Base-by-base conservation (phyloP, 1,284 basidiomycete species). In the Ganoderma leucocontextum region DNA sequence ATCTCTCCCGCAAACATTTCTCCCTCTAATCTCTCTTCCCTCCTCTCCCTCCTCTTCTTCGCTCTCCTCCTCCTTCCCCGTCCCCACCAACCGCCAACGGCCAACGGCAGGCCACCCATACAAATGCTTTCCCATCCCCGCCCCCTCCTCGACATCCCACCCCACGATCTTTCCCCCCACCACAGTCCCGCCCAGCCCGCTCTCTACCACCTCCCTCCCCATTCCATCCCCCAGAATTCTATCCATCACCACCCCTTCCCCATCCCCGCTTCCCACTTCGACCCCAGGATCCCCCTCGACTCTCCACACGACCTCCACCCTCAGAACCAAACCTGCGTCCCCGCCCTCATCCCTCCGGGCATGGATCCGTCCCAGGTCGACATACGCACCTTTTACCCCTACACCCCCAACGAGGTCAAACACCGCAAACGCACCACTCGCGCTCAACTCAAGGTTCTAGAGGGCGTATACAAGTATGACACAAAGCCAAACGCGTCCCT, bases 341-440 rank as follows among this genome's bases (percentile, higher is more conserved):
- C 83, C 70, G 80, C 81, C 42, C 79, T 83, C 75, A 80, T 85
- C 72, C 85, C 85, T 36, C 81, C 83, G 57, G 82, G 83, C 70
- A 85, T 90, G 80, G 90, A 92, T 82, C 89, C 90, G 65, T 78
- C 82, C 53, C 82, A 82, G 70, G 83, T 87, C 75, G 89, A 90
- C 82, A 89, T 90, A 73, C 86, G 89, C 71, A 87, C 91, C 60
- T 93, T 94, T 82, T 93, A 90, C 75, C 89, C 91, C n/a, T 95
- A 94, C 83, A 89, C 90, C 66, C 93, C 93, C 65, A 93, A 93
- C 81, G 92, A 96, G 83, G 93, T 96, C 81, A 96, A 96, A 83
- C 95, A 96, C 76, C 86, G 95, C 66, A 93, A 95, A 75, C 85
- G 95, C 61, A 97, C 95, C 0, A 93, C 94, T 25, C 88, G 89